Evolutionary conservation across 129 eudicot species (phyloP), one percentile per base, ranked within the genome.

Genomic region (Arctium minus): DNA sequence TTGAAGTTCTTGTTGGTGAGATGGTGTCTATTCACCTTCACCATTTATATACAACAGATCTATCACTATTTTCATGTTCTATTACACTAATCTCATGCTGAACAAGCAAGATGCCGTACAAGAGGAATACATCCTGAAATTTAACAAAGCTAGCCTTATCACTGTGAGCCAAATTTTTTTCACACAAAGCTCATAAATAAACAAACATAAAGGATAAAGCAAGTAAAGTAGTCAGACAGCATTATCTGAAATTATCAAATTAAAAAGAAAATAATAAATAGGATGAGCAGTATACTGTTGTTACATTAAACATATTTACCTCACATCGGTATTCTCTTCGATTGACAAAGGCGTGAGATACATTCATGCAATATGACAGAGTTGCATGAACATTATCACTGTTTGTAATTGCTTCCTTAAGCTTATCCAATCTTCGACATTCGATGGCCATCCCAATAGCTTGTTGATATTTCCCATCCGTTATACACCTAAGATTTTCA

Each of bases 361-460:
- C 91, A 85, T 90, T 86, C 81, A 88, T 93, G 88, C 99, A 93
- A 76, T 96, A 96, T 46, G 94, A 85, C 71, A 93, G 82, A 68
- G 92, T 90, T 68, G 89, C 89, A 82, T 92, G 98, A 50, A 93
- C 82, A 74, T 89, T 93, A 68, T 93, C 97, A 91, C 99, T 96
- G 79, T 85, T 96, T 81, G 85, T 85, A 22, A 96, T 86, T 74
- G 97, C 97, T 85, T 96, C 98, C 88, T 92, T 92, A 80, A 96
- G 98, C 88, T 93, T 96, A 80, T 96, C 99, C 87, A 96, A 78
- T 80, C 99, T 86, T 72, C 97, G 85, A 82, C 95, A 96, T 85
- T 96, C 99, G 77, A 96, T 93, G 50, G 99, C 90, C 85, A 91
- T 96, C 81, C 99, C 99, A 6, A 96, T 93, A 32, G 99, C 98